Base-by-base conservation (phyloP, 305 asterid genomes). In the Solanum hybrid region DNA sequence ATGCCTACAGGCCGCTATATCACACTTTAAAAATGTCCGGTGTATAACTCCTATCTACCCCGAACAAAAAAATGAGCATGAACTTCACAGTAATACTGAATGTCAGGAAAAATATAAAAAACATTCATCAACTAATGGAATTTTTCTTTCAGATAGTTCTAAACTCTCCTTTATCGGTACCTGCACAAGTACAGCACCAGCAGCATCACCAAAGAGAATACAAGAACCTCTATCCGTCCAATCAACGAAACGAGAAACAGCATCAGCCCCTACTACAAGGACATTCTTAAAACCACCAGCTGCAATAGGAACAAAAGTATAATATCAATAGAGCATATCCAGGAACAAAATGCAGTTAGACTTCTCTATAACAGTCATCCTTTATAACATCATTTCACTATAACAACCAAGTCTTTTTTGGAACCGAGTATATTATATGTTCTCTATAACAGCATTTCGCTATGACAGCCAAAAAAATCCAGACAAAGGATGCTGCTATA, bases 151-250 rank as follows among this genome's bases (percentile, higher is more conserved):
- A 57, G 10, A 57, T 57, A 57, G 7, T 57, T 57, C 24, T 57
- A 1, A 61, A 61, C 27, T 22, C 73, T 61, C 12, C 11, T 29
- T 27, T 39, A 41, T 78, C 11, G 22, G 22, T 91, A 96, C 98
- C 95, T 96, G 98, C 45, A 95, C 92, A 90, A 96, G 89, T 13
- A 95, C 97, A 24, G 97, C 98, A 65, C 95, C 98, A 76, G 97
- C 98, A 39, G 95, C 97, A 92, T 96, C 98, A 65, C 98, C 98
- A 81, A 96, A 96, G 90, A 96, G 97, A 89, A 96, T 96, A 89
- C 98, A 95, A 2, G 97, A 91, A 84, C 97, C 97, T 94, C 98
- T 92, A 90, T 95, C 98, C 0, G 94, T 94, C 98, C 97, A 96
- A 90, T 96, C 98, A 88, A 94, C 95, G 38, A 90, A 93, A 36